Evolutionary conservation across 2,329 filamentous ascomycete species (phyloP).

Genomic region (Lasiodiplodia gonubiensis): DNA sequence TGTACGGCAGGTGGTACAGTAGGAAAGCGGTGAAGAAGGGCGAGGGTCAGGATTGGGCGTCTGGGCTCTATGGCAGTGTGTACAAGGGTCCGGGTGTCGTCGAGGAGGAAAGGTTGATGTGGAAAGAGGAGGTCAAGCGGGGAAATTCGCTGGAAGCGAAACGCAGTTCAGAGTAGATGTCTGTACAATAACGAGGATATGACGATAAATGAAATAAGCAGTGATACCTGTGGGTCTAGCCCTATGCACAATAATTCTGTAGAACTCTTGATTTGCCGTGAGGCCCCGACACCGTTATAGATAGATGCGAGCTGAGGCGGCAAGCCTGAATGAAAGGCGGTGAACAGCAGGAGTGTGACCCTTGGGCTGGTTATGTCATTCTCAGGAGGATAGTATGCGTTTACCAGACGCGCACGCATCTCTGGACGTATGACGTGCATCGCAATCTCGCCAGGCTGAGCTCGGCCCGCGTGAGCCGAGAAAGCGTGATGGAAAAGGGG

Average conservation of each 20-base stretch:
- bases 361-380: neutral
- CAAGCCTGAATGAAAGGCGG: neutral
- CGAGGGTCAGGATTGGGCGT: constrained; percentile 62
- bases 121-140: constrained; percentile 52
- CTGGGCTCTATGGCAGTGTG: constrained; percentile 63
- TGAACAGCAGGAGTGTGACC: neutral
- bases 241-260: neutral
- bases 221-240: neutral
- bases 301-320: neutral
- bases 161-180: neutral
- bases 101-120: constrained; percentile 59
- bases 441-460: constrained; percentile 15
- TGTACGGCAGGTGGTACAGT: constrained; percentile 67
- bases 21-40: constrained; percentile 51
- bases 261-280: neutral
- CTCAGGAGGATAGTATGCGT: neutral
- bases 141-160: constrained; percentile 16
- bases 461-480: neutral
- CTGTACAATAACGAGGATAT: too few species aligned
- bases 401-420: neutral
- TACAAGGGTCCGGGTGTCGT: constrained; percentile 65
- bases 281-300: neutral
- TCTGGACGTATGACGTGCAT: constrained; percentile 5
- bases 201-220: neutral
- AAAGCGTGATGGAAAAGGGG: neutral